These are phyloP conservation scores for Tinospora cordifolia DNA, from an alignment of 164 flowering plant genomes.

Conservation along the genomic window DNA sequence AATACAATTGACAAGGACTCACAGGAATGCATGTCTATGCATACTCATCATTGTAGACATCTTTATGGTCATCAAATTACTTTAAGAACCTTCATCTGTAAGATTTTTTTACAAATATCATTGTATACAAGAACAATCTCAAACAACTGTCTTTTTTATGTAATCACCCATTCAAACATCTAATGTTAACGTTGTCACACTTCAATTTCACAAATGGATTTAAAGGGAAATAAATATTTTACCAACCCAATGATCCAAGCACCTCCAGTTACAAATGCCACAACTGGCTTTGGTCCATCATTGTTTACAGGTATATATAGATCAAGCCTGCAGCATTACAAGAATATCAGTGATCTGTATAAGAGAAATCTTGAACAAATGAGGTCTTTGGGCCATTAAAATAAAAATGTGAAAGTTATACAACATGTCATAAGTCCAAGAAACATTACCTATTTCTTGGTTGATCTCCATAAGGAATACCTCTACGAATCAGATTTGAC, in stretches of 20 bases:
- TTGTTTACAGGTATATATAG: slow-evolving; percentile 56
- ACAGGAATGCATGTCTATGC: too few relatives aligned
- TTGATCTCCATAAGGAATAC: slow-evolving; percentile 73
- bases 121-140: not conserved
- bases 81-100: too few relatives aligned
- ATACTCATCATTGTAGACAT: too few relatives aligned
- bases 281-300: slow-evolving; percentile 75
- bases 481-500: slow-evolving; percentile 62
- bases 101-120: too few relatives aligned
- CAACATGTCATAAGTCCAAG: not conserved
- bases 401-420: not conserved
- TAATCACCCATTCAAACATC: not conserved
- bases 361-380: slow-evolving; percentile 7
- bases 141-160: not conserved
- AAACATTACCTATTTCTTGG: slow-evolving; percentile 17
- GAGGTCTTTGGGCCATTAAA: not conserved
- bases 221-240: not conserved
- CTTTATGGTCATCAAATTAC: too few relatives aligned
- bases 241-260: slow-evolving; percentile 98
- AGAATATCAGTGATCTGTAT: not conserved
- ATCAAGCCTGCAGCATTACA: slow-evolving; percentile 66
- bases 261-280: slow-evolving; percentile 94
- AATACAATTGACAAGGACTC: too few relatives aligned
- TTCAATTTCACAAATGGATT: not conserved
- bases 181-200: not conserved